These are phyloP conservation scores for Myotisia sp. DNA, from an alignment of 2,329 filamentous ascomycete species.

Conservation along the genomic window DNA sequence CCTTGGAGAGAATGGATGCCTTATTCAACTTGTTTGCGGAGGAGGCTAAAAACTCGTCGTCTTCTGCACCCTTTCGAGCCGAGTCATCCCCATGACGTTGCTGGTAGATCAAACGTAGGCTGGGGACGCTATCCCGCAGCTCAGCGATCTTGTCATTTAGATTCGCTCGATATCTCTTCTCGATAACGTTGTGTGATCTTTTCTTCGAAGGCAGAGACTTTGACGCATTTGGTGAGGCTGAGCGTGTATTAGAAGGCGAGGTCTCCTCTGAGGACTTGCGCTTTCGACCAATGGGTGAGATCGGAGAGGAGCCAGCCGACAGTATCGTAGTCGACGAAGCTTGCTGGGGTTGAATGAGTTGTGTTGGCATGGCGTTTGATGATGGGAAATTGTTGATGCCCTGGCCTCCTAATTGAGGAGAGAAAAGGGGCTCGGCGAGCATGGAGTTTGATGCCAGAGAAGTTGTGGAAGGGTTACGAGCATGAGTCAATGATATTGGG, in stretches of 20 bases:
- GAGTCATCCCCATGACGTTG: constrained; percentile 22
- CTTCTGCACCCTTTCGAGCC: constrained; percentile 59
- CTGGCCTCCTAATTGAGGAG: constrained; percentile 4
- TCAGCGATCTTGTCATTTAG: constrained; percentile 95
- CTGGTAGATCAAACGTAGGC: constrained; percentile 69
- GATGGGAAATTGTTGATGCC: no score
- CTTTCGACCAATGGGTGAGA: constrained; percentile 6
- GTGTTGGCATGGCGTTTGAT: neutral
- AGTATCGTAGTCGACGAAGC: constrained; percentile 3
- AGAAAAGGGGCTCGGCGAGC: constrained; percentile 3
- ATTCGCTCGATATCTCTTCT: constrained; percentile 92
- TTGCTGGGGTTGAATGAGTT: neutral
- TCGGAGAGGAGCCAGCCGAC: constrained; percentile 6
- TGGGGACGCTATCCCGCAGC: constrained; percentile 80
- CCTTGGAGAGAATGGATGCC: constrained; percentile 89
- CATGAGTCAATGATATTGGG: constrained; percentile 4
- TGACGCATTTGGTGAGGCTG: constrained; percentile 30
- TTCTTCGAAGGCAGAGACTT: constrained; percentile 61
- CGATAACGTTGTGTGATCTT: constrained; percentile 95
- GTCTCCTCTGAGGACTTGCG: constrained; percentile 7
- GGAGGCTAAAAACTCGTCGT: constrained; percentile 61
- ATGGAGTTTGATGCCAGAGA: neutral
- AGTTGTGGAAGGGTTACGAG: neutral
- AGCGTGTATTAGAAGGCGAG: constrained; percentile 30
- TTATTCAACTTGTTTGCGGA: constrained; percentile 94